Base-by-base conservation (phyloP, 2,329 filamentous ascomycete genomes). In the Trichoderma gracile region DNA sequence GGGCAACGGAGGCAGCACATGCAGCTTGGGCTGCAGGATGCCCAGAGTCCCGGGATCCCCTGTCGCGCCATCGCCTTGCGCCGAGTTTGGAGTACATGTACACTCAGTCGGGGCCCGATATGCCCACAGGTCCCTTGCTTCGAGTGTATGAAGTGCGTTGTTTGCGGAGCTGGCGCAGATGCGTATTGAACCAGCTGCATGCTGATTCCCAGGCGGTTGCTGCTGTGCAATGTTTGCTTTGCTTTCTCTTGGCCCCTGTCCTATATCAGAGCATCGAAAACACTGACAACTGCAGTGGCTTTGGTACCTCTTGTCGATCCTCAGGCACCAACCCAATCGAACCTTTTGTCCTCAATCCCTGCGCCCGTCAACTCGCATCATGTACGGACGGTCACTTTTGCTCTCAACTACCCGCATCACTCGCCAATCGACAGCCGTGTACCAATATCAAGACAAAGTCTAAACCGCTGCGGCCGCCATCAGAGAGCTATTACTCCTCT, bases 401-500 rank as follows among this genome's bases (percentile, higher is more conserved):
- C 10, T 14, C 12, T 30, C 30, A 8, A 38, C 33, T 38, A 14
- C 33, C 33, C 33, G 33, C 33, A 8, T 38, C 33, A 8, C 33
- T 14, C 33, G 10, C 33, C 25, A 33, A 30, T 27, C 10, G 47
- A 3, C 47, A 33, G 15, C 55, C 38, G 23, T 45, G 54, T 45
- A 40, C 54, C 55, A 47, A 19, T 21, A 38, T 23, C 17, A 60
- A 60, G n/a, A n/a, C n/a, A 46, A 54, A 62, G 40, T 62, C 49
- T 50, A 53, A 62, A 46, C 14, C 14, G 47, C 7, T 62, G 58
- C 58, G 49, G 58, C 58, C 49, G 58, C 49, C 23, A 21, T 45
- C n/a, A 60, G 15, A 33, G 25, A 60, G 23, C 58, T 53, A 27
- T 47, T 53, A 27, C 58, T 3, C 9, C 40, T 54, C 27, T 62